Conservation (phyloP, 176 grass and related monocot species). For the Ananas comosus region DNA sequence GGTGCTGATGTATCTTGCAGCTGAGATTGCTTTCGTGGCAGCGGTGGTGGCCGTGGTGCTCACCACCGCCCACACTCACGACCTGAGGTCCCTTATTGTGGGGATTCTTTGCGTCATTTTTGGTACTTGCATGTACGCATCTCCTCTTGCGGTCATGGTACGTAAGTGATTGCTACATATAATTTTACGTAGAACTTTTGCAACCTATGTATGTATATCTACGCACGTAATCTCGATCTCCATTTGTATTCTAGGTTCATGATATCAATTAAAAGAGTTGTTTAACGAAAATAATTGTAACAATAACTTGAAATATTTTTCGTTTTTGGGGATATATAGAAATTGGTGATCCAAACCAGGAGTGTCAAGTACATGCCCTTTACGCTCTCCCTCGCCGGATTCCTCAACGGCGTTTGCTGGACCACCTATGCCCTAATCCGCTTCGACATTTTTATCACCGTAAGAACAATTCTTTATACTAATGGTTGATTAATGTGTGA, state of each 20-base stretch:
- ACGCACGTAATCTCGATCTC: neutral
- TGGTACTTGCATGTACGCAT: constrained; percentile 42
- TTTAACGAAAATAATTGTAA: too few relatives aligned
- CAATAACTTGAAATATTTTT: too few relatives aligned
- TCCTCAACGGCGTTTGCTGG: constrained; percentile 60
- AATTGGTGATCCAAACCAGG: constrained; percentile 44
- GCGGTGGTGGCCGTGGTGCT: constrained; percentile 34
- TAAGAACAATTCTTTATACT: constrained; percentile 5
- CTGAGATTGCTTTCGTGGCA: constrained; percentile 37
- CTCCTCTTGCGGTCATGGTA: constrained; percentile 67
- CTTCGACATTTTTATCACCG: constrained; percentile 55
- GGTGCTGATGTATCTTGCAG: constrained; percentile 24
- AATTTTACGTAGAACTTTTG: too few relatives aligned
- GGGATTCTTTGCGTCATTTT: constrained; percentile 57
- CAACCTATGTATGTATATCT: too few relatives aligned
- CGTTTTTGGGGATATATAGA: constrained; percentile 9
- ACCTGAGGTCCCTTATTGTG: constrained; percentile 48
- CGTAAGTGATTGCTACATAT: constrained; percentile 3
- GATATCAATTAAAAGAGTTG: neutral
- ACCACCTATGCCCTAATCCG: constrained; percentile 62
- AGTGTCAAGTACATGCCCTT: constrained; percentile 82
- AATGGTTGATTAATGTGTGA: too few relatives aligned
- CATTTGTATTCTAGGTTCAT: neutral
- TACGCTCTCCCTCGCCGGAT: constrained; percentile 33
- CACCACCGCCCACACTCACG: constrained; percentile 27